Evolutionary conservation across 352 stramenopile genomes (phyloP).

Genomic region (Blastocystis hominis): DNA sequence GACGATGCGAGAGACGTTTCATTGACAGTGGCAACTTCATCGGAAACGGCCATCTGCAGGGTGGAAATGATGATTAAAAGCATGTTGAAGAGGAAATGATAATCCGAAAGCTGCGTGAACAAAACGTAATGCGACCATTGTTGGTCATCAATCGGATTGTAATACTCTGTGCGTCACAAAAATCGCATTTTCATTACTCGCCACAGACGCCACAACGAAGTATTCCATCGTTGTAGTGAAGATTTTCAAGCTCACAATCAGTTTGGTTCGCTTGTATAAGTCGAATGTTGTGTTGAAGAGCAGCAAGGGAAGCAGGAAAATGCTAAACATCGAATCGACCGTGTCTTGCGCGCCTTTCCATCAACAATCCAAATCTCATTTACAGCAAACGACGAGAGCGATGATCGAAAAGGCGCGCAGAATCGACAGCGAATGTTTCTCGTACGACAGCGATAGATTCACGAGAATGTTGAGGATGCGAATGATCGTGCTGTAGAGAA

Average conservation of each 20-base stretch:
- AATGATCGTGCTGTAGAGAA: conserved; percentile 44
- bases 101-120: conserved; percentile 27
- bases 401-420: conserved; percentile 15
- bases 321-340: conserved; percentile 38
- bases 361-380: background rate
- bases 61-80: conserved; percentile 32
- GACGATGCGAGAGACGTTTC: background rate
- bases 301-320: conserved; percentile 13
- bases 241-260: conserved; percentile 24
- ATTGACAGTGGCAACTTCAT: background rate
- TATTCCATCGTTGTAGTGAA: background rate
- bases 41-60: conserved; percentile 25
- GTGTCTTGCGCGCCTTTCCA: background rate
- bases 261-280: conserved; percentile 32
- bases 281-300: conserved; percentile 51
- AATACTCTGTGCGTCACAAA: background rate
- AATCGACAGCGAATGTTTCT: conserved; percentile 15
- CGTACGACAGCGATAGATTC: conserved; percentile 29
- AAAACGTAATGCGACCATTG: conserved; percentile 41
- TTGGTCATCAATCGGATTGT: background rate
- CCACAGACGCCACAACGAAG: background rate
- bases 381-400: conserved; percentile 31
- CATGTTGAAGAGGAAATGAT: conserved; percentile 54
- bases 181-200: background rate
- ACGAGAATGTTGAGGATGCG: conserved; percentile 22